Evolutionary conservation across 2,329 filamentous ascomycete genomes (phyloP).

Genomic region (Pseudogymnoascus sp.): DNA sequence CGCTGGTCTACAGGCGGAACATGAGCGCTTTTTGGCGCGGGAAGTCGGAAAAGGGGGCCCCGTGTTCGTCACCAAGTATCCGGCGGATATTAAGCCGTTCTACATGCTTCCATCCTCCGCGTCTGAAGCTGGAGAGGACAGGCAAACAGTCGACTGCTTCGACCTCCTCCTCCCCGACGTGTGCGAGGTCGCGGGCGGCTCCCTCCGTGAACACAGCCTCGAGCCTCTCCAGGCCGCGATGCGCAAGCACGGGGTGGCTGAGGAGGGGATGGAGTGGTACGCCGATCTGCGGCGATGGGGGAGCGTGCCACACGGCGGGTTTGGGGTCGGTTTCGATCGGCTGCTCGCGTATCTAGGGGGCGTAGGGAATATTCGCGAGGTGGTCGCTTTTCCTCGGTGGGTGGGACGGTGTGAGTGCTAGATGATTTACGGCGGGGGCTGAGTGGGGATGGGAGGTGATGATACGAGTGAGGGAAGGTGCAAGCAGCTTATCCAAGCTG

Average conservation of each 20-base stretch:
- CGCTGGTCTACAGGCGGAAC: slow-evolving; percentile 74
- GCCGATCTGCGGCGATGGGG: slow-evolving; percentile 61
- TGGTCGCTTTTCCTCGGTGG: slow-evolving; percentile 60
- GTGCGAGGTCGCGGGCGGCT: slow-evolving; percentile 62
- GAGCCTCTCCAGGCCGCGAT: slow-evolving; percentile 50
- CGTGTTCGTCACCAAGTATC: slow-evolving; percentile 89
- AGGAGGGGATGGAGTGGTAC: slow-evolving; percentile 57
- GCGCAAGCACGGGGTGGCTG: slow-evolving; percentile 44
- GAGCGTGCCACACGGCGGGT: slow-evolving; percentile 63
- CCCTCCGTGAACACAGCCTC: slow-evolving; percentile 59
- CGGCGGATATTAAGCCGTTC: slow-evolving; percentile 82
- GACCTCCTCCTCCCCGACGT: slow-evolving; percentile 62
- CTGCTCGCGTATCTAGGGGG: slow-evolving; percentile 59
- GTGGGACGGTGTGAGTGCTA: slow-evolving; percentile 32
- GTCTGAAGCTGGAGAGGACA: slow-evolving; percentile 1
- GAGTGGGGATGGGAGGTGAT: not conserved
- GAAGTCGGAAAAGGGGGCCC: slow-evolving; percentile 50
- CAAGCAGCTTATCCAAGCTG: not conserved
- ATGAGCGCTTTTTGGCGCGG: slow-evolving; percentile 80
- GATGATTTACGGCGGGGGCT: not conserved
- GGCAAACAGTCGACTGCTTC: slow-evolving; percentile 60
- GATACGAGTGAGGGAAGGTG: not conserved
- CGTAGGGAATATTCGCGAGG: slow-evolving; percentile 56
- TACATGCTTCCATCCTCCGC: slow-evolving; percentile 60
- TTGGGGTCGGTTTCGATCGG: slow-evolving; percentile 64